Evolutionary conservation across 2,329 filamentous ascomycete species (phyloP).

Genomic region (Neobulgaria alba): DNA sequence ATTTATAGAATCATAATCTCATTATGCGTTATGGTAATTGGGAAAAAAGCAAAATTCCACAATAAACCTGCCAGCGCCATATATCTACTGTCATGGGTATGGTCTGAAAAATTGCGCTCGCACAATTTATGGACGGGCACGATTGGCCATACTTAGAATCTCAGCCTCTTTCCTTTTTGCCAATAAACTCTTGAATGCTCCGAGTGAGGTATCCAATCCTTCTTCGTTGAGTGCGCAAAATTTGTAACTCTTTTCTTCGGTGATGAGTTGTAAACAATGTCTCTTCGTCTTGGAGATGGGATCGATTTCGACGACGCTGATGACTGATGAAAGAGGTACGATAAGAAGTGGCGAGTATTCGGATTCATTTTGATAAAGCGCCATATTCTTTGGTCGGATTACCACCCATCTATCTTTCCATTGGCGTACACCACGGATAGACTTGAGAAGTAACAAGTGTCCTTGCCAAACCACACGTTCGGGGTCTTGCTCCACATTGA

Average conservation of each 20-base stretch:
- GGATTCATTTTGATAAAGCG: slow-evolving; percentile 85
- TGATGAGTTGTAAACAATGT: slow-evolving; percentile 86
- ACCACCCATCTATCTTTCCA: slow-evolving; percentile 97
- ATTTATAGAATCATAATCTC: slow-evolving; percentile 22
- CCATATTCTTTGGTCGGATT: slow-evolving; percentile 72
- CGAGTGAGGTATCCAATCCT: slow-evolving; percentile 71
- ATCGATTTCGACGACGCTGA: slow-evolving; percentile 89
- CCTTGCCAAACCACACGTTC: slow-evolving; percentile 93
- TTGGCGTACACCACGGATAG: slow-evolving; percentile 73
- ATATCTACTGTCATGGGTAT: too few species aligned
- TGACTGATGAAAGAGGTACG: slow-evolving; percentile 66
- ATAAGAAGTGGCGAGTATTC: slow-evolving; percentile 86
- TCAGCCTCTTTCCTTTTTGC: slow-evolving; percentile 54
- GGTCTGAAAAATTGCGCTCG: too few species aligned
- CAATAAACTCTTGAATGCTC: slow-evolving; percentile 81
- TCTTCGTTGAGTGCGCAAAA: slow-evolving; percentile 78
- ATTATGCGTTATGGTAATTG: slow-evolving; percentile 7
- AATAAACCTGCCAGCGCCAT: too few species aligned
- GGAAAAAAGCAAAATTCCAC: too few species aligned
- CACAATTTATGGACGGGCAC: too few species aligned
- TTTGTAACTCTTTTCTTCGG: slow-evolving; percentile 77
- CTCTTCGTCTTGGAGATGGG: slow-evolving; percentile 76
- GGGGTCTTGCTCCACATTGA: slow-evolving; percentile 51
- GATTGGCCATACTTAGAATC: neutral
- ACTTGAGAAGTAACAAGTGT: slow-evolving; percentile 76